Percentiles rank a stretch among this genome's conserved stretches.
Evolutionary conservation across 352 stramenopile genomes (phyloP).

Genomic region (Lagenidium sp.): DNA sequence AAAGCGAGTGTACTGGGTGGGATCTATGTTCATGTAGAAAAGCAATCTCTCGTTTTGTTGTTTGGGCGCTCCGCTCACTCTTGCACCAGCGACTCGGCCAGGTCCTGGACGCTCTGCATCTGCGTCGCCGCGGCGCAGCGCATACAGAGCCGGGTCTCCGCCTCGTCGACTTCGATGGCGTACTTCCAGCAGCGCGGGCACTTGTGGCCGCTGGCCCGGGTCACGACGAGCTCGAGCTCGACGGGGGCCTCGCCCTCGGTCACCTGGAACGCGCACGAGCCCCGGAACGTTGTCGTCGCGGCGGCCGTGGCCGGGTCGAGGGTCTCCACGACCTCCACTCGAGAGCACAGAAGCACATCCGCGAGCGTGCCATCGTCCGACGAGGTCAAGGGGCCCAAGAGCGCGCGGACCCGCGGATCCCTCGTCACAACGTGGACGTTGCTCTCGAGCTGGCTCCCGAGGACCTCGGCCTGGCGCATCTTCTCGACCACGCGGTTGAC

Average conservation of each 20-base stretch:
- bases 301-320: slow-evolving; percentile 7
- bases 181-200: slow-evolving; percentile 89
- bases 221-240: slow-evolving; percentile 47
- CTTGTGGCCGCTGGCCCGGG: slow-evolving; percentile 63
- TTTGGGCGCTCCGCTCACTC: slow-evolving; percentile 8
- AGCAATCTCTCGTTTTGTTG: background rate
- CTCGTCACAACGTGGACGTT: slow-evolving; percentile 44
- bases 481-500: slow-evolving; percentile 73
- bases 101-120: slow-evolving; percentile 30
- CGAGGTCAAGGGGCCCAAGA: slow-evolving; percentile 39
- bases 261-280: slow-evolving; percentile 17
- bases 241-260: slow-evolving; percentile 25
- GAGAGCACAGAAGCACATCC: slow-evolving; percentile 68
- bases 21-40: background rate
- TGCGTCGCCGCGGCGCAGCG: slow-evolving; percentile 43
- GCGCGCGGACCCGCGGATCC: slow-evolving; percentile 22
- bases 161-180: slow-evolving; percentile 36
- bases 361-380: slow-evolving; percentile 49
- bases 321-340: slow-evolving; percentile 27
- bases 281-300: slow-evolving; percentile 15
- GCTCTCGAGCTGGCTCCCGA: slow-evolving; percentile 72
- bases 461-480: slow-evolving; percentile 37
- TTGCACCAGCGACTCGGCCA: slow-evolving; percentile 33
- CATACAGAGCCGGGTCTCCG: slow-evolving; percentile 40
- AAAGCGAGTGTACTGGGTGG: too few relatives aligned